phyloP scores from a whole-genome alignment of 2,329 filamentous ascomycete species.

The Leptographium flavum region DNA sequence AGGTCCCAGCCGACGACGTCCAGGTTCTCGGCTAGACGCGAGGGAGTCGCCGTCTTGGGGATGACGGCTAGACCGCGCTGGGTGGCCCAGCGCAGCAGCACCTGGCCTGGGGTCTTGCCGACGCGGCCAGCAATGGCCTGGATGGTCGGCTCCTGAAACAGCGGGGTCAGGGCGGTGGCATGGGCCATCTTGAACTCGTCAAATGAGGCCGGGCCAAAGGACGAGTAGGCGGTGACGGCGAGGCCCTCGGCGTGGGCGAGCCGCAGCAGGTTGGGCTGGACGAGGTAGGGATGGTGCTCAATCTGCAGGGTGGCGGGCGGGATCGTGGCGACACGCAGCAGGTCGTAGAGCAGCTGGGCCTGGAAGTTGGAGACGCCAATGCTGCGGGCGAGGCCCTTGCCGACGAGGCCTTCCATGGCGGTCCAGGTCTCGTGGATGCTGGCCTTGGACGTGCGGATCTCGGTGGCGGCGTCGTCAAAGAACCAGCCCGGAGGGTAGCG shows the following conservation, averaged over 20 bases:
- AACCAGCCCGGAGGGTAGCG: slow-evolving; percentile 72
- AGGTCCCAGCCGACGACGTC: slow-evolving; percentile 42
- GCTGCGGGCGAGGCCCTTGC: slow-evolving; percentile 51
- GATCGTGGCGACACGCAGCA: slow-evolving; percentile 64
- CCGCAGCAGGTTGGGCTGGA: slow-evolving; percentile 56
- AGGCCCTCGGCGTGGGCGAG: slow-evolving; percentile 58
- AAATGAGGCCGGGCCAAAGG: slow-evolving; percentile 69
- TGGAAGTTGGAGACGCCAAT: slow-evolving; percentile 82
- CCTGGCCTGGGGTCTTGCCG: slow-evolving; percentile 61
- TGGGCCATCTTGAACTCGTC: slow-evolving; percentile 60
- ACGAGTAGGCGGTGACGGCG: slow-evolving; percentile 68
- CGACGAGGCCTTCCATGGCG: slow-evolving; percentile 64
- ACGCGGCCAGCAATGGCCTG: slow-evolving; percentile 53
- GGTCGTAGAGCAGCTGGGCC: slow-evolving; percentile 60
- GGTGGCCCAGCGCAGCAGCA: slow-evolving; percentile 76
- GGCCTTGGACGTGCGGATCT: slow-evolving; percentile 51
- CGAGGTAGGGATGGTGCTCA: slow-evolving; percentile 82
- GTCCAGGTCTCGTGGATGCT: slow-evolving; percentile 71
- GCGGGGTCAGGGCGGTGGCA: slow-evolving; percentile 40
- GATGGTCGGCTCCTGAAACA: slow-evolving; percentile 57
- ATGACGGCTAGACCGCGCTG: slow-evolving; percentile 72
- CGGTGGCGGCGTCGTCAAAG: slow-evolving; percentile 41
- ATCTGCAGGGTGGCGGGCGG: slow-evolving; percentile 68
- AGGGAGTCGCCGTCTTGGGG: slow-evolving; percentile 46
- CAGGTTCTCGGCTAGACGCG: slow-evolving; percentile 38